phyloP scores from a whole-genome alignment of 2,329 filamentous ascomycete species.

The Microsporum ferrugineum region DNA sequence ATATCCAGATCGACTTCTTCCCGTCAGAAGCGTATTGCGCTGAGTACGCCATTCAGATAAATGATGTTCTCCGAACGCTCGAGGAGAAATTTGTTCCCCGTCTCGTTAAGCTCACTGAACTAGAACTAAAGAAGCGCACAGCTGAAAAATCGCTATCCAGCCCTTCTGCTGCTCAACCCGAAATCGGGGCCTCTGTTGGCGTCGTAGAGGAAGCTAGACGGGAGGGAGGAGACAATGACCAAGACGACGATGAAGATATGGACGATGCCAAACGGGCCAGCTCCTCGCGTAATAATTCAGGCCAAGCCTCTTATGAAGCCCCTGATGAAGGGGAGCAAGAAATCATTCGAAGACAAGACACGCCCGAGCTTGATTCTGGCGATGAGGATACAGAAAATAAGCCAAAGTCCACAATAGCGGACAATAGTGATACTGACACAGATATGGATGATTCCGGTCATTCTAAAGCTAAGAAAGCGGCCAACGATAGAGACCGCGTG shows the following conservation, averaged over 20 bases:
- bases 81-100: constrained; percentile 66
- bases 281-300: constrained; percentile 55
- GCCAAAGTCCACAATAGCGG: neutral
- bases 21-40: constrained; percentile 68
- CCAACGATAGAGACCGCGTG: constrained; percentile 43
- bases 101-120: constrained; percentile 58
- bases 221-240: constrained; percentile 45
- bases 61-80: constrained; percentile 68
- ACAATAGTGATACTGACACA: constrained; percentile 26
- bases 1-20: constrained; percentile 73
- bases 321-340: constrained; percentile 89
- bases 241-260: constrained; percentile 65
- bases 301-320: constrained; percentile 78
- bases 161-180: constrained; percentile 60
- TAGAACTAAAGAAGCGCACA: constrained; percentile 68
- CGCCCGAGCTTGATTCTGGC: constrained; percentile 44
- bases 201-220: constrained; percentile 42
- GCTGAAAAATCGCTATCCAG: constrained; percentile 45
- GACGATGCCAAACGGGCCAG: constrained; percentile 57
- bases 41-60: constrained; percentile 70
- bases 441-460: constrained; percentile 25
- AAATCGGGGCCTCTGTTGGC: constrained; percentile 56
- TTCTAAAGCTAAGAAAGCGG: constrained; percentile 32
- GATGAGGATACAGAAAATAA: constrained; percentile 39
- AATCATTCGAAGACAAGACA: constrained; percentile 54